A percentile compares a stretch with the other conserved stretches of the same genome.
Conservation (phyloP, 352 stramenopile genomes). For the Plasmopara muralis region DNA sequence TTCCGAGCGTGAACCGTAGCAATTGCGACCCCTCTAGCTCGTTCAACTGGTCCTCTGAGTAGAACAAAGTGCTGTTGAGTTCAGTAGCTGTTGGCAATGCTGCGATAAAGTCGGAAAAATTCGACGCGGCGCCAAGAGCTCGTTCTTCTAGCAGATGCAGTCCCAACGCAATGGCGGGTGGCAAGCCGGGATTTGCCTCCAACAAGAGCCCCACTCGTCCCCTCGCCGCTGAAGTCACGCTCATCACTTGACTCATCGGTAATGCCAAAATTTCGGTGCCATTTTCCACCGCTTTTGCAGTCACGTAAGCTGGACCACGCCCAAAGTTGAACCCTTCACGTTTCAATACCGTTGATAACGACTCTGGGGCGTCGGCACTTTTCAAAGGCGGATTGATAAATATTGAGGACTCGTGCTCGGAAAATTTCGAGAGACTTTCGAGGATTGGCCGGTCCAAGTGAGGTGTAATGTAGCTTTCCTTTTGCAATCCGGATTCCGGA, state of each 20-base stretch:
- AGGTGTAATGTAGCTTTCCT: slow-evolving; percentile 8
- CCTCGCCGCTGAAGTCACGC: slow-evolving; percentile 20
- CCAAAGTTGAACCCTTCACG: slow-evolving; percentile 38
- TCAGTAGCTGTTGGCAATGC: slow-evolving; percentile 13
- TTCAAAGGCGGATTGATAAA: slow-evolving; percentile 13
- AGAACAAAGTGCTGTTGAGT: slow-evolving; percentile 45
- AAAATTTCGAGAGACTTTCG: slow-evolving; percentile 9
- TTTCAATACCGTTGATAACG: slow-evolving; percentile 20
- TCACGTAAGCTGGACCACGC: slow-evolving; percentile 29
- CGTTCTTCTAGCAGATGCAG: slow-evolving; percentile 45
- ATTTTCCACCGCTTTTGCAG: slow-evolving; percentile 9
- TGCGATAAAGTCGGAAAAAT: slow-evolving; percentile 33
- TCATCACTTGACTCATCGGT: slow-evolving; percentile 34
- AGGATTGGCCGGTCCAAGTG: slow-evolving; percentile 12
- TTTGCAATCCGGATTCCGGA: slow-evolving; percentile 22
- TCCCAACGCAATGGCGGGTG: slow-evolving; percentile 30
- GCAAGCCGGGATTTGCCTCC: slow-evolving; percentile 38
- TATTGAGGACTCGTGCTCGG: slow-evolving; percentile 7
- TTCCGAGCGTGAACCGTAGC: slow-evolving; percentile 21
- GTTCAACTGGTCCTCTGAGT: slow-evolving; percentile 25
- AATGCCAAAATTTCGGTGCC: slow-evolving; percentile 27
- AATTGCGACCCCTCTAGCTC: slow-evolving; percentile 36
- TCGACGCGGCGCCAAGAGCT: slow-evolving; percentile 28
- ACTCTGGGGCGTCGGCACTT: slow-evolving; percentile 1
- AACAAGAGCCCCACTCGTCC: slow-evolving; percentile 33